Evolutionary conservation across 2,329 filamentous ascomycete genomes (phyloP).

Genomic region (Alternaria sp.): DNA sequence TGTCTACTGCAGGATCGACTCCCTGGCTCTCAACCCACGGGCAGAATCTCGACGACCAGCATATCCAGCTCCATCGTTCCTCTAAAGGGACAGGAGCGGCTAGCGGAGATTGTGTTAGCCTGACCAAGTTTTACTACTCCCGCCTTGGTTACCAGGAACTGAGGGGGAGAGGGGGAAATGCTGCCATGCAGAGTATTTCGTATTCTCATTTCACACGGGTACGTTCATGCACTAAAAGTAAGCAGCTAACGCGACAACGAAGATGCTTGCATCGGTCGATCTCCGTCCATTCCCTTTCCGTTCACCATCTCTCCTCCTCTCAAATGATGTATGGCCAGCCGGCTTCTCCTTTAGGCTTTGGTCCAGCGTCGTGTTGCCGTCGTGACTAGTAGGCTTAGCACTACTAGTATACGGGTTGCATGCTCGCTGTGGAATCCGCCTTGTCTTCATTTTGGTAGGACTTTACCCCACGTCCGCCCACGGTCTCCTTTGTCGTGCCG

Average conservation of each 20-base stretch:
- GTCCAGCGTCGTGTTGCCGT: background rate
- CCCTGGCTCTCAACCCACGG: background rate
- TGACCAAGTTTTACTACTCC: background rate
- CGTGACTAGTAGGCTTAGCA: background rate
- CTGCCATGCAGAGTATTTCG: background rate
- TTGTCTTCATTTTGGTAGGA: background rate
- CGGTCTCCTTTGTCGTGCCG: background rate
- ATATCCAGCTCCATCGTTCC: background rate
- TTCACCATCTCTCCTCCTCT: background rate
- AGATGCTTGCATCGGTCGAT: background rate
- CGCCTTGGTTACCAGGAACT: background rate
- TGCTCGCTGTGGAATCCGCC: background rate
- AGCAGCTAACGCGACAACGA: background rate
- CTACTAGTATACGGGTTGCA: background rate
- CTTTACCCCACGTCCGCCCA: background rate
- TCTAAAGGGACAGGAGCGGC: too few relatives aligned
- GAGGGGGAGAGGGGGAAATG: background rate
- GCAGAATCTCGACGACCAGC: background rate
- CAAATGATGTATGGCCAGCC: background rate
- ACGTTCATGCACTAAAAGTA: background rate
- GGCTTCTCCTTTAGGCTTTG: background rate
- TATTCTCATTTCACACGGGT: background rate
- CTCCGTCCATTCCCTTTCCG: background rate
- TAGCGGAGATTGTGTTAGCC: background rate
- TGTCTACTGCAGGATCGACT: background rate